A percentile compares a stretch with the other conserved stretches of the same genome.
phyloP scores from a whole-genome alignment of 352 stramenopile species.

The Halophytophthora polymorphica region DNA sequence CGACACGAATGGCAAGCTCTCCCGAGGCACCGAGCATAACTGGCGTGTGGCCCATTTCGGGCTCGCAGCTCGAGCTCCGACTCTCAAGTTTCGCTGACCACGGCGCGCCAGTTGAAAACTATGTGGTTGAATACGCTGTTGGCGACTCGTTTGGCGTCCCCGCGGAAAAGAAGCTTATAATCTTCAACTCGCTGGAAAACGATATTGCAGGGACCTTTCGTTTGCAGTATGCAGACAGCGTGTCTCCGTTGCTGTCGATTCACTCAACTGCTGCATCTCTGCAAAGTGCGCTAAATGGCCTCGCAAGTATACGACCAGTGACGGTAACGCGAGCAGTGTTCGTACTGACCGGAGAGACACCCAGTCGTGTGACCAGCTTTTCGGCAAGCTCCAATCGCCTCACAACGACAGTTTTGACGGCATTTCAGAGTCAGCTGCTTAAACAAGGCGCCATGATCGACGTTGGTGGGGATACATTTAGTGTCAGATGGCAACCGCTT shows the following conservation, averaged over 20 bases:
- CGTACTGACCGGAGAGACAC: constrained; percentile 36
- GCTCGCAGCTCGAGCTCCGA: constrained; percentile 40
- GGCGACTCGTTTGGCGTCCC: constrained; percentile 43
- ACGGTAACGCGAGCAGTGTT: constrained; percentile 40
- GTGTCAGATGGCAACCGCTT: constrained; percentile 36
- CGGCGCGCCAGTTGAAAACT: constrained; percentile 41
- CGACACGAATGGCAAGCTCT: constrained; percentile 28
- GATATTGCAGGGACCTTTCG: constrained; percentile 67
- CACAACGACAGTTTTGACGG: constrained; percentile 36
- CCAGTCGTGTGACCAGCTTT: constrained; percentile 40
- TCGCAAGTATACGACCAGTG: constrained; percentile 54
- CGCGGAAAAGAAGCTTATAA: constrained; percentile 45
- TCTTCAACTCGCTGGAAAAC: constrained; percentile 41
- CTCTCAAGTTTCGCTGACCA: constrained; percentile 28
- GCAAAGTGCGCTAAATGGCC: constrained; percentile 27
- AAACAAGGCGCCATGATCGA: constrained; percentile 30
- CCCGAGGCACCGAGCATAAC: constrained; percentile 40
- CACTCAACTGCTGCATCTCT: constrained; percentile 44
- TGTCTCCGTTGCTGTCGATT: constrained; percentile 46
- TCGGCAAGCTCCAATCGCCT: constrained; percentile 31
- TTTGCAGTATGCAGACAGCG: constrained; percentile 55
- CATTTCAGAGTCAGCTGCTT: constrained; percentile 34
- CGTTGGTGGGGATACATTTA: constrained; percentile 31
- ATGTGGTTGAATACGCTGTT: constrained; percentile 56
- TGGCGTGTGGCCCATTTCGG: constrained; percentile 49